Evolutionary conservation across 106 monocot genomes (phyloP), one percentile per base, ranked within the genome.

Genomic region (Xerophyta viscosa): DNA sequence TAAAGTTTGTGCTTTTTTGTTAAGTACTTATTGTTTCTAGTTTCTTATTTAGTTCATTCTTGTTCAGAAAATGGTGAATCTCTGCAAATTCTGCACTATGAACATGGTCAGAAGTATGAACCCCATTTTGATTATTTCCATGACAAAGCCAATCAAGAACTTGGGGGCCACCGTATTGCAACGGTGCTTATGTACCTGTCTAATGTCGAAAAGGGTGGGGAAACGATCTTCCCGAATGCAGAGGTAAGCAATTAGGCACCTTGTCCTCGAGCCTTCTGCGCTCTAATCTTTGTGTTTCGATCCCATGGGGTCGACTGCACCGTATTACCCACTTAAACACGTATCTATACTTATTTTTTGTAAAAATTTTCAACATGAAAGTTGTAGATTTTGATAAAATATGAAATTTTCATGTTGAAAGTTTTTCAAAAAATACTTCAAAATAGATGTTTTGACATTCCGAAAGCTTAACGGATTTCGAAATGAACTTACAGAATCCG

Each of bases 121-220:
- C 78, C 93, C 6, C 93, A 94, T 66, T 88, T 66, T 52, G 93
- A 93, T 67, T 87, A 69, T 62, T 93, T 93, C 41, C 68, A 73
- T 50, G 81, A 94, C 60, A 76, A 78, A 56, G 27, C 19, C 25
- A 94, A 84, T 67, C 68, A 69, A 64, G 62, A 47, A 49, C 66
- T 57, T 20, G 88, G 93, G 0, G 93, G 93, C 0, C 80, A 94
- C 51, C 67, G 93, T 37, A 15, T 80, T 42, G 88, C 84, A 23
- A 94, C 93, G 2, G 93, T 94, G 21, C 77, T 94, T 20, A 81
- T 94, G 93, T 94, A 94, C 64, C 73, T 94, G 20, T 88, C 93
- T 23, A 52, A 81, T 63, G 77, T 94, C 58, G 33, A 56, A 52
- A 80, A 71, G 58, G 93, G 93, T 37, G 93, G 93, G 30, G 88